These are phyloP conservation scores for Vitis hybrid DNA, from an alignment of 177 flowering plant genomes.

Conservation along the genomic window DNA sequence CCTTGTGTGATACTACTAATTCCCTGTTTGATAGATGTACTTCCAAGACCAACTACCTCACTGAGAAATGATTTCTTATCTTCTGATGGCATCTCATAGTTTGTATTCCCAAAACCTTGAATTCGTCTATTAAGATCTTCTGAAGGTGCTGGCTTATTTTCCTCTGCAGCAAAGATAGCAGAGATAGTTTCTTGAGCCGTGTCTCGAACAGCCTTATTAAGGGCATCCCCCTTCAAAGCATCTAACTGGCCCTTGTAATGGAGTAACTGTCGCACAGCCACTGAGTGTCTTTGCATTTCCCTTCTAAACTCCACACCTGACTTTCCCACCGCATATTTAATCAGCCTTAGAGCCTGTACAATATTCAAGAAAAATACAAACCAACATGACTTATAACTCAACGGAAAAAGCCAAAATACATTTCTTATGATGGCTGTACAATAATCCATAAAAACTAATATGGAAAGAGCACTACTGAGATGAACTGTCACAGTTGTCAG, in stretches of 20 bases:
- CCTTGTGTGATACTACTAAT: constrained; percentile 62
- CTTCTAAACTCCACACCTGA: constrained; percentile 94
- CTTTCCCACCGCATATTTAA: constrained; percentile 89
- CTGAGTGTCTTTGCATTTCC: constrained; percentile 94
- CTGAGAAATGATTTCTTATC: constrained; percentile 90
- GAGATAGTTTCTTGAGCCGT: constrained; percentile 83
- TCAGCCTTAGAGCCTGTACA: constrained; percentile 82
- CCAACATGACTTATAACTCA: neutral
- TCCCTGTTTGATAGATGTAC: constrained; percentile 88
- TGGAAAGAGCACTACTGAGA: no score
- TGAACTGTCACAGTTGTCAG: no score
- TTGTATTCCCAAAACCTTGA: constrained; percentile 90
- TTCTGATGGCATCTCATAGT: constrained; percentile 66
- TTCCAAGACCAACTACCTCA: constrained; percentile 93
- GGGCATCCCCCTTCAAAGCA: constrained; percentile 89
- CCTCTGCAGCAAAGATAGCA: constrained; percentile 78
- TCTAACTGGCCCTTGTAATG: constrained; percentile 90
- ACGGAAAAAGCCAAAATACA: neutral
- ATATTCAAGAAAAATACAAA: neutral
- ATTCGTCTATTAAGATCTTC: constrained; percentile 68
- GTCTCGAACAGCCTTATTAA: constrained; percentile 88
- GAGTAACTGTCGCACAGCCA: constrained; percentile 71
- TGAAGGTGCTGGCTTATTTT: constrained; percentile 51
- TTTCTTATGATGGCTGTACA: no score
- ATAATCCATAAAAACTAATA: no score